Conservation (phyloP, 2,329 filamentous ascomycete genomes). For the Cytospora paraplurivora region DNA sequence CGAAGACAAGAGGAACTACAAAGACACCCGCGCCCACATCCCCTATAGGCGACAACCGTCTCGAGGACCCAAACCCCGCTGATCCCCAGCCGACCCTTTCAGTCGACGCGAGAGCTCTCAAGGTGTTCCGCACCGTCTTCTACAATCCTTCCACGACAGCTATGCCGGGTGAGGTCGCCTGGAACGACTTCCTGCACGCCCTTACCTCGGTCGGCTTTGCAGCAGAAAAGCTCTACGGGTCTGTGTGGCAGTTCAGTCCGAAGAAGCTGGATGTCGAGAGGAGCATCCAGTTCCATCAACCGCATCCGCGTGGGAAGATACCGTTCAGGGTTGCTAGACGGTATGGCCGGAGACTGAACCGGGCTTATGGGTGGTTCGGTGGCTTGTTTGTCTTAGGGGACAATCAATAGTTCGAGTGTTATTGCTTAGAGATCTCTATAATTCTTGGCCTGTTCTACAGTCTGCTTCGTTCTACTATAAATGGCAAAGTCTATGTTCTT, state of each 20-base stretch:
- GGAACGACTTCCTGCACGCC: constrained; percentile 56
- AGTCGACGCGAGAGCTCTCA: constrained; percentile 38
- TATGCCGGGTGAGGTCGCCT: constrained; percentile 50
- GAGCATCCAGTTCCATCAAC: constrained; percentile 63
- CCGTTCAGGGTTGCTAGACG: constrained; percentile 48
- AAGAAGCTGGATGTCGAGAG: constrained; percentile 43
- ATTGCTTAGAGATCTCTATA: too few relatives aligned
- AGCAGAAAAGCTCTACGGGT: constrained; percentile 60
- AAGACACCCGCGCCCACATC: neutral
- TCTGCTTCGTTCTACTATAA: too few relatives aligned
- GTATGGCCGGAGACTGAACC: constrained; percentile 50
- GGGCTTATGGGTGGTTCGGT: constrained; percentile 54
- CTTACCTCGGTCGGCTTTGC: constrained; percentile 53
- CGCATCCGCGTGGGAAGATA: constrained; percentile 57
- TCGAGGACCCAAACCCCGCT: neutral
- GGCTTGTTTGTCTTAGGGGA: constrained; percentile 43
- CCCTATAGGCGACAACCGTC: neutral
- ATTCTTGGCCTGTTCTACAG: too few relatives aligned
- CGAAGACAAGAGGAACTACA: constrained; percentile 32
- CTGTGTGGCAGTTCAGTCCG: constrained; percentile 61
- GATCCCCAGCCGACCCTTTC: constrained; percentile 26
- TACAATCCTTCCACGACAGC: constrained; percentile 37
- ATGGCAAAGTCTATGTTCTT: too few relatives aligned
- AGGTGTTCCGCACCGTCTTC: constrained; percentile 47
- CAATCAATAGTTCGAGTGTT: neutral